Evolutionary conservation across 2,329 filamentous ascomycete species (phyloP).

Genomic region (Talaromyces albobiverticillius): DNA sequence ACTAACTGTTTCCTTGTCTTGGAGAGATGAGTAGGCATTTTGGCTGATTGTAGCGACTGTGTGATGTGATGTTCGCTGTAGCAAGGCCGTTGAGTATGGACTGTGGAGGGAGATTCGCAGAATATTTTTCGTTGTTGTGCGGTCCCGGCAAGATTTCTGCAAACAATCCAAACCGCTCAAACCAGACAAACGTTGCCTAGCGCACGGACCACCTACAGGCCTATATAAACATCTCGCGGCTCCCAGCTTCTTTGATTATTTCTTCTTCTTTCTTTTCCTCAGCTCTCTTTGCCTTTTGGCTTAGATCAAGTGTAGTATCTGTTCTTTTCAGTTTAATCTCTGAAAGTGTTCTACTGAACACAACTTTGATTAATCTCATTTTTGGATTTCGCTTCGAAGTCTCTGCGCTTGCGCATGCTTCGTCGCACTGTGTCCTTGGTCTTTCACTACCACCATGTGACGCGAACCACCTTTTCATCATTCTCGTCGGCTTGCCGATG

Average conservation of each 20-base stretch:
- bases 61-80: neutral
- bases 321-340: conserved; percentile 98
- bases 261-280: conserved; percentile 39
- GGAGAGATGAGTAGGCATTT: conserved; percentile 50
- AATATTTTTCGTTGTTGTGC: no score
- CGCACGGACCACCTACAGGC: conserved; percentile 17
- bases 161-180: conserved; percentile 8
- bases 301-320: conserved; percentile 96
- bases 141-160: neutral
- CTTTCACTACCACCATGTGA: conserved; percentile 72
- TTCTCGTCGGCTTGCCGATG: conserved; percentile 51
- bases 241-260: conserved; percentile 31
- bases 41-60: neutral
- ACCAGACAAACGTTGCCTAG: conserved; percentile 12
- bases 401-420: conserved; percentile 72
- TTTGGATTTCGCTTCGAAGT: conserved; percentile 56
- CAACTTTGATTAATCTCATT: conserved; percentile 81
- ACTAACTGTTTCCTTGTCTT: conserved; percentile 45
- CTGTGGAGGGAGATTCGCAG: neutral
- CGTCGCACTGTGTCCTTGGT: conserved; percentile 68
- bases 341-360: conserved; percentile 73
- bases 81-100: neutral
- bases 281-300: conserved; percentile 58
- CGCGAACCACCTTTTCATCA: conserved; percentile 67
- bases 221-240: conserved; percentile 30